Conservation (phyloP, 1,284 basidiomycete species). For the Ganoderma lingzhi region DNA sequence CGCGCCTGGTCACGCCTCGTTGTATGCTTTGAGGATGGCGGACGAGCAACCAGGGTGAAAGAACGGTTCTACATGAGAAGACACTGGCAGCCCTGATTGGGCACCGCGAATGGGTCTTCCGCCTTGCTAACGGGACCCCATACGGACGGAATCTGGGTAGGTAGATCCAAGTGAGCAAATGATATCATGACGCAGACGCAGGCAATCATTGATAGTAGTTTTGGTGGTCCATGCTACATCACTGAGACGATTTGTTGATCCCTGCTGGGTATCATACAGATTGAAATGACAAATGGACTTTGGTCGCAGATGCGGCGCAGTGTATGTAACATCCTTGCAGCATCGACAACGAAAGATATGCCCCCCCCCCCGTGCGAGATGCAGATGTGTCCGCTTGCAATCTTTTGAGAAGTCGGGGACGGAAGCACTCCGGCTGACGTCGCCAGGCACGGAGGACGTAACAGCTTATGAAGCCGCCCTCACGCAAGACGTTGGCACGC, state of each 20-base stretch:
- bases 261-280: too few species aligned
- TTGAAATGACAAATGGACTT: neutral
- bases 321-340: neutral
- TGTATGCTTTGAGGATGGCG: conserved; percentile 8
- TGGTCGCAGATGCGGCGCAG: neutral
- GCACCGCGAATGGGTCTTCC: conserved; percentile 90
- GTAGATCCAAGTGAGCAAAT: conserved; percentile 4
- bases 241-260: neutral
- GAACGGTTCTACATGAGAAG: conserved; percentile 35
- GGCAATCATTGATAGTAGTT: conserved; percentile 5
- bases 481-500: neutral
- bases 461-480: neutral
- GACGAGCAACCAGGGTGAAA: conserved; percentile 1
- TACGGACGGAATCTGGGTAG: conserved; percentile 79
- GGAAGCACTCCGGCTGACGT: conserved; percentile 3
- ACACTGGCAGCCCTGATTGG: conserved; percentile 62
- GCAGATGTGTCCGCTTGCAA: neutral
- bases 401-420: neutral
- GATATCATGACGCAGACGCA: neutral
- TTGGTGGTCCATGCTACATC: neutral
- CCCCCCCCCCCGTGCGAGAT: neutral
- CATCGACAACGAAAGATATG: neutral
- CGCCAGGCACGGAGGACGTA: neutral
- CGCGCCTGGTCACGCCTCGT: neutral
- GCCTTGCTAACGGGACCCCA: conserved; percentile 93